Percentiles rank a stretch among this genome's conserved stretches.
These are phyloP conservation scores for Plantago major DNA, from an alignment of 257 asterid genomes.

Conservation along the genomic window DNA sequence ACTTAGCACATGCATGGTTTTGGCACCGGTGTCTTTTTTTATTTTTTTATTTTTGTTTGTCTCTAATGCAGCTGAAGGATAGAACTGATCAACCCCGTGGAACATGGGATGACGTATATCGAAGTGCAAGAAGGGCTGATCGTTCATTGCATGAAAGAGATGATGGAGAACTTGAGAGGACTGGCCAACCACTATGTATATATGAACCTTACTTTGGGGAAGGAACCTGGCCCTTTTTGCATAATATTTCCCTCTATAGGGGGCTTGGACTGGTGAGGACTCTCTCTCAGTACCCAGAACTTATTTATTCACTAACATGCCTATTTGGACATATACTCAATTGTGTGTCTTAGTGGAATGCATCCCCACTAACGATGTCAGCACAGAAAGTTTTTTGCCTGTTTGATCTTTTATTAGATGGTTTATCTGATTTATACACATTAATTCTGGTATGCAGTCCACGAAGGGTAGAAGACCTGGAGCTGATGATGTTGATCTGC, in stretches of 20 bases:
- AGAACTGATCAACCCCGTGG: conserved; percentile 85
- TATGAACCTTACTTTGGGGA: conserved; percentile 89
- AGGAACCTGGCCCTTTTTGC: conserved; percentile 97
- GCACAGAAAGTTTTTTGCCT: too few species aligned
- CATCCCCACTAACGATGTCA: too few species aligned
- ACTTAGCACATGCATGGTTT: conserved; percentile 14
- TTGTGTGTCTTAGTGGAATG: too few species aligned
- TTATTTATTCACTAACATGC: background rate
- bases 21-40: conserved; percentile 10
- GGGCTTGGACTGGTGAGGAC: conserved; percentile 78
- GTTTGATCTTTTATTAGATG: too few species aligned
- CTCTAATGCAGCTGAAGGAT: conserved; percentile 73
- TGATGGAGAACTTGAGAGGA: conserved; percentile 95
- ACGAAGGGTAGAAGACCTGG: conserved; percentile 77
- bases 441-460: conserved; percentile 44
- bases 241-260: conserved; percentile 70
- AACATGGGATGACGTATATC: conserved; percentile 86
- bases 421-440: conserved; percentile 9
- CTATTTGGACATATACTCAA: too few species aligned
- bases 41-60: too few species aligned
- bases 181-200: conserved; percentile 86
- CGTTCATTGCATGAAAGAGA: conserved; percentile 87
- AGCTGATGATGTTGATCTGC: conserved; percentile 76
- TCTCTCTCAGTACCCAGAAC: background rate
- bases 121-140: conserved; percentile 73